Evolutionary conservation across 768 basidiomycete species (phyloP).

Genomic region (Phallus indusiatus): DNA sequence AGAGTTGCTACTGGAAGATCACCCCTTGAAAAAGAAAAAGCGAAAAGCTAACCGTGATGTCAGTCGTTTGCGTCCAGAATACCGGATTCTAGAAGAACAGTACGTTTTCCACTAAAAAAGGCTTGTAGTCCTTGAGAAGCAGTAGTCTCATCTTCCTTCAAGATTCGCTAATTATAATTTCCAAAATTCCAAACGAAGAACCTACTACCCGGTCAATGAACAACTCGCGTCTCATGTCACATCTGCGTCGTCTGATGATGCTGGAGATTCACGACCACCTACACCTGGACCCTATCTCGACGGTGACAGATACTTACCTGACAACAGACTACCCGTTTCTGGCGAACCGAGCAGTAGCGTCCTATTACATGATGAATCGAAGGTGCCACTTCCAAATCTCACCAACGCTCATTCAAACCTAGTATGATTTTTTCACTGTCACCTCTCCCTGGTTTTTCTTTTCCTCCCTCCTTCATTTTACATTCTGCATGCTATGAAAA

Average conservation of each 20-base stretch:
- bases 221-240: slow-evolving; percentile 29
- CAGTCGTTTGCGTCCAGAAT: slow-evolving; percentile 84
- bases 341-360: background rate
- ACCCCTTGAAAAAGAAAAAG: slow-evolving; percentile 91
- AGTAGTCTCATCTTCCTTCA: slow-evolving; percentile 1
- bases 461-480: background rate
- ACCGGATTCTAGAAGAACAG: slow-evolving; percentile 91
- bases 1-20: slow-evolving; percentile 95
- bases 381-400: background rate
- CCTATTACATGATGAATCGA: background rate
- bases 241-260: slow-evolving; percentile 8
- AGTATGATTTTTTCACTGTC: background rate
- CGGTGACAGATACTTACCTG: background rate
- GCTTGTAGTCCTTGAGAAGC: background rate
- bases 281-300: slow-evolving; percentile 6
- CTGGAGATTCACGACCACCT: slow-evolving; percentile 1
- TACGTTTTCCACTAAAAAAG: slow-evolving; percentile 26
- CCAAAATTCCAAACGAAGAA: slow-evolving; percentile 55
- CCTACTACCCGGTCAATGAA: slow-evolving; percentile 85
- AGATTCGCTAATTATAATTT: slow-evolving; percentile 92
- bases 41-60: slow-evolving; percentile 81
- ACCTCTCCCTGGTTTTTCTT: background rate
- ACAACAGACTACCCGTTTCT: background rate
- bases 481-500: too few relatives aligned
- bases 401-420: background rate